Conservation (phyloP, 2,329 filamentous ascomycete genomes). For the Cercospora zeina region DNA sequence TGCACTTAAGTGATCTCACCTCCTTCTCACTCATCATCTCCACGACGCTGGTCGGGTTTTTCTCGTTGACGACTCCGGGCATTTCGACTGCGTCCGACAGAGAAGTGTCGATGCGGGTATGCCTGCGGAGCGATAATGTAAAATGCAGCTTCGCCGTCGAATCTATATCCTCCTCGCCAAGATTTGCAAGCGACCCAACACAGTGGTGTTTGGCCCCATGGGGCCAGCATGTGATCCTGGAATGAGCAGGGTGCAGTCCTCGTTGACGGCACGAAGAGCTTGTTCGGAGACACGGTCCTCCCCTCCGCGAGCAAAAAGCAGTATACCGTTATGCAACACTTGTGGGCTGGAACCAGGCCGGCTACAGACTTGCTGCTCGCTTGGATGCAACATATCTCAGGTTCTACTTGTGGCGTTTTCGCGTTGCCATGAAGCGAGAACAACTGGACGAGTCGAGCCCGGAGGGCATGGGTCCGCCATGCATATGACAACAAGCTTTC, state of each 20-base stretch:
- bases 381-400: slow-evolving; percentile 4
- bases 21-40: slow-evolving; percentile 22
- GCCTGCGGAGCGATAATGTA: background rate
- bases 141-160: slow-evolving; percentile 5
- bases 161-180: slow-evolving; percentile 20
- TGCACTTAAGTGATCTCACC: background rate
- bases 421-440: slow-evolving; percentile 9
- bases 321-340: background rate
- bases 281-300: slow-evolving; percentile 20
- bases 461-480: slow-evolving; percentile 16
- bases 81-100: slow-evolving; percentile 6
- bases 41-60: slow-evolving; percentile 17
- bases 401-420: slow-evolving; percentile 15
- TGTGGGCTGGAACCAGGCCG: background rate
- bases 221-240: slow-evolving; percentile 11
- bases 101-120: background rate
- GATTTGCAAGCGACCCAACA: slow-evolving; percentile 5
- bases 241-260: slow-evolving; percentile 12
- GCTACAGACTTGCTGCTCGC: slow-evolving; percentile 2
- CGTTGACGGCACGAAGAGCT: slow-evolving; percentile 11
- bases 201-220: background rate
- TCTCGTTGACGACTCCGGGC: slow-evolving; percentile 16
- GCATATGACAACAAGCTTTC: slow-evolving; percentile 15
- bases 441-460: slow-evolving; percentile 13
- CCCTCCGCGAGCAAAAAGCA: slow-evolving; percentile 2